Conservation (phyloP, 1,139 yeast genomes). For the Yamadazyma epiphylla region DNA sequence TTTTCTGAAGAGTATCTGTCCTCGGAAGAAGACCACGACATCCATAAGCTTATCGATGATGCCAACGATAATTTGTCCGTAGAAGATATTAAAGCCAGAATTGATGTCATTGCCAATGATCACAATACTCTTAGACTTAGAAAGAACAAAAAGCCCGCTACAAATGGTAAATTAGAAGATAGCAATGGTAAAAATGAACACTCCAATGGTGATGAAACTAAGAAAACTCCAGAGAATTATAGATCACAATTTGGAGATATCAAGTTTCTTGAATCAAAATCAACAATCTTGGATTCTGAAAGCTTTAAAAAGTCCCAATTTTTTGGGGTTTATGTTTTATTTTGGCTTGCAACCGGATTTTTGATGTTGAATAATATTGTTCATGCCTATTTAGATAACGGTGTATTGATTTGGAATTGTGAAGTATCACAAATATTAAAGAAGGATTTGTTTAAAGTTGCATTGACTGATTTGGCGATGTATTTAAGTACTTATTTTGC, state of each 20-base stretch:
- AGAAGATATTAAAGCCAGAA: slow-evolving; percentile 8
- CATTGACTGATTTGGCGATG: slow-evolving; percentile 66
- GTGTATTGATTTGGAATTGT: slow-evolving; percentile 32
- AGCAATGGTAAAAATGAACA: no score
- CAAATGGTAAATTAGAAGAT: no score
- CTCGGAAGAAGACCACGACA: background rate
- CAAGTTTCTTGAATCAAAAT: slow-evolving; percentile 32
- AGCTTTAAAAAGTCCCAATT: slow-evolving; percentile 41
- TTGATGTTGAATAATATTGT: slow-evolving; percentile 46
- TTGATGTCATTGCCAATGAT: slow-evolving; percentile 8
- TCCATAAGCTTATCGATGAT: background rate
- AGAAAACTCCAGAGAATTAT: slow-evolving; percentile 3
- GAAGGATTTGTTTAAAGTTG: slow-evolving; percentile 60
- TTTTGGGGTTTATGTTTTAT: slow-evolving; percentile 63
- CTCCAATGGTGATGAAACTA: background rate
- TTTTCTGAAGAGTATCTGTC: background rate
- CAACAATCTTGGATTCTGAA: slow-evolving; percentile 49
- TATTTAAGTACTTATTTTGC: slow-evolving; percentile 59
- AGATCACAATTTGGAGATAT: slow-evolving; percentile 37
- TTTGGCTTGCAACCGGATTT: slow-evolving; percentile 65
- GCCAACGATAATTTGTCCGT: background rate
- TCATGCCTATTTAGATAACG: slow-evolving; percentile 32
- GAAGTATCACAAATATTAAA: slow-evolving; percentile 50
- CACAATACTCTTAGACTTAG: slow-evolving; percentile 7
- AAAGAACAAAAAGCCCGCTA: slow-evolving; percentile 1